Percentiles rank a stretch among this genome's conserved stretches.
Evolutionary conservation across 805 yeast genomes (phyloP).

Genomic region (Candida hungchunana): DNA sequence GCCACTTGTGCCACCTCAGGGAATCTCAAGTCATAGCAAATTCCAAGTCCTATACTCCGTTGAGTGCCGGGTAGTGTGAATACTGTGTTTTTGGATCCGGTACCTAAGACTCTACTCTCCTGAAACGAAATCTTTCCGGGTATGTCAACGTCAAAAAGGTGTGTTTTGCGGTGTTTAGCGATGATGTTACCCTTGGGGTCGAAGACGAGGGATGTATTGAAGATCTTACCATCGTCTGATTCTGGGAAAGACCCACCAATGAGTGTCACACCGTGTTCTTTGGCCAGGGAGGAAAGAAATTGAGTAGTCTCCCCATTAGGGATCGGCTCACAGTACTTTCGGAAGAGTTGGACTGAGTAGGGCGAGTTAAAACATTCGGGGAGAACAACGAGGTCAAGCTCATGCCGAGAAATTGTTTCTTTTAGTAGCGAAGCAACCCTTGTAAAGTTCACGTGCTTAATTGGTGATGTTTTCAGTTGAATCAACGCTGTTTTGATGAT

Average conservation of each 20-base stretch:
- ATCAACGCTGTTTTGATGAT: slow-evolving; percentile 54
- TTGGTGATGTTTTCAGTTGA: slow-evolving; percentile 68
- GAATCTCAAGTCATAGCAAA: slow-evolving; percentile 77
- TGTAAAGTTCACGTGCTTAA: slow-evolving; percentile 68
- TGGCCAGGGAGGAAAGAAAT: slow-evolving; percentile 65
- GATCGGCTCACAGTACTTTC: slow-evolving; percentile 83
- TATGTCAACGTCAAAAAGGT: slow-evolving; percentile 41
- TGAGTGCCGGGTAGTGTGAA: slow-evolving; percentile 49
- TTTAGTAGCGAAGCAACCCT: slow-evolving; percentile 56
- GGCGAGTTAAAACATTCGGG: slow-evolving; percentile 78
- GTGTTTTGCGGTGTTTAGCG: slow-evolving; percentile 30
- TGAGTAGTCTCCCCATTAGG: slow-evolving; percentile 68
- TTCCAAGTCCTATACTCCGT: slow-evolving; percentile 79
- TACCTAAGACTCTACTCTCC: slow-evolving; percentile 41
- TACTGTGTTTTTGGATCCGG: slow-evolving; percentile 14
- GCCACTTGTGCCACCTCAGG: slow-evolving; percentile 73
- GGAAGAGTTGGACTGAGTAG: slow-evolving; percentile 80
- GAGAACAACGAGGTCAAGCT: slow-evolving; percentile 71
- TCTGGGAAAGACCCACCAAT: slow-evolving; percentile 96
- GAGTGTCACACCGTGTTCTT: slow-evolving; percentile 53
- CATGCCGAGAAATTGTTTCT: slow-evolving; percentile 52
- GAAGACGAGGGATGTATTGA: slow-evolving; percentile 74
- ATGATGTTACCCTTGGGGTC: slow-evolving; percentile 67
- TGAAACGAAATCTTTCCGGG: slow-evolving; percentile 87
- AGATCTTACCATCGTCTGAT: slow-evolving; percentile 44